phyloP scores from a whole-genome alignment of 2,329 filamentous ascomycete species.

The Alternaria gansuensis region DNA sequence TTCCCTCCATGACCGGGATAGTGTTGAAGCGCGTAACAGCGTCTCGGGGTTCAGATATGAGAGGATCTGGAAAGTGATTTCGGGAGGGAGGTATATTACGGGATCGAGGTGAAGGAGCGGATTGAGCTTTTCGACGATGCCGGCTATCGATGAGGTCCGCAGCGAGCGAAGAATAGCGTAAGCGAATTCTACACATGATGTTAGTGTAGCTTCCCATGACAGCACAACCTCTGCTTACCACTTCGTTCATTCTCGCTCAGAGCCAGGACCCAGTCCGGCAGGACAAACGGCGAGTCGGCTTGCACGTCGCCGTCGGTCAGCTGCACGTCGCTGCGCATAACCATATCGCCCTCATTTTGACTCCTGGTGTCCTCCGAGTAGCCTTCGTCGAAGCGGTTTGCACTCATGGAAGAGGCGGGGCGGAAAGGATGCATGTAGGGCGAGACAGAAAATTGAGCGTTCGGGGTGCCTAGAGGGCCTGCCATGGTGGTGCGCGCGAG shows the following conservation, averaged over 20 bases:
- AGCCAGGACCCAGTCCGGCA: constrained; percentile 65
- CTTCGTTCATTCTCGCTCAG: constrained; percentile 65
- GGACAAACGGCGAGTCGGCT: constrained; percentile 46
- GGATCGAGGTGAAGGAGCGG: constrained; percentile 94
- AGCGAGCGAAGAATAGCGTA: constrained; percentile 80
- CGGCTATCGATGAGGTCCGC: constrained; percentile 79
- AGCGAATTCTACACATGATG: constrained; percentile 71
- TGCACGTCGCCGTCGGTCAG: constrained; percentile 49
- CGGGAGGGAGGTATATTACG: constrained; percentile 81
- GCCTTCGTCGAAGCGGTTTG: constrained; percentile 74
- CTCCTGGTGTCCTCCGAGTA: constrained; percentile 79
- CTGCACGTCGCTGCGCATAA: constrained; percentile 49
- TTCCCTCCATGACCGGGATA: constrained; percentile 83
- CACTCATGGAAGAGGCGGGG: constrained; percentile 49
- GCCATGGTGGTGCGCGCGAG: constrained; percentile 42
- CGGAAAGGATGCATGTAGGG: constrained; percentile 51
- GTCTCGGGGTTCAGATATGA: constrained; percentile 84
- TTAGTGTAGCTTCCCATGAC: constrained; percentile 12
- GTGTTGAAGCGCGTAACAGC: constrained; percentile 78
- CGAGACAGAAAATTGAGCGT: constrained; percentile 42
- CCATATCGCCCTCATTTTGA: constrained; percentile 55
- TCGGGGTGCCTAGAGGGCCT: constrained; percentile 37
- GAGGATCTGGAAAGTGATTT: constrained; percentile 90
- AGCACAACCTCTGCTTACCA: constrained; percentile 53
- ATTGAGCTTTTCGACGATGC: constrained; percentile 80